Evolutionary conservation across 768 basidiomycete genomes (phyloP), one percentile per base, ranked within the genome.

Genomic region (Serpula lacrymans): DNA sequence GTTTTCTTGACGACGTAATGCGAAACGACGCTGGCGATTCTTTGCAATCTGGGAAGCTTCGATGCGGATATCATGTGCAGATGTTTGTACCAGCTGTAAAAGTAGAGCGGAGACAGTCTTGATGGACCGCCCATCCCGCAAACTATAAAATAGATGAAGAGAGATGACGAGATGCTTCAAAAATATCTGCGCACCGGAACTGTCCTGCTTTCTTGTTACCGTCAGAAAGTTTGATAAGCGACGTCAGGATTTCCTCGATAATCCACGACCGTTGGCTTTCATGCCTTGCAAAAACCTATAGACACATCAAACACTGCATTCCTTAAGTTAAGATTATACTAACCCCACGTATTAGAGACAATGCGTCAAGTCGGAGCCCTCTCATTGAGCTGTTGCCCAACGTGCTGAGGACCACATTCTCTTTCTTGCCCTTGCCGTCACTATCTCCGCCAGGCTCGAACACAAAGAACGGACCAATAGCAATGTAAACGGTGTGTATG

Each of bases 21-120:
- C 80, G 26, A 77, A 65, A 14, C 72, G 72, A 53, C 78, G 78
- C 52, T 82, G 78, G 6, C 84, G 77, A 22, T 69, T 60, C 47
- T 80, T 84, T 23, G 72, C 75, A 25, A 88, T 74, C 45, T 66
- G 72, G 45, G 70, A 70, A 1, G 83, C 84, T 37, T 80, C 75
- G n/a, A 82, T 58, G 13, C 82, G 74, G n/a, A 95, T 81, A 48
- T 91, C 89, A 48, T 90, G 85, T 0, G 90, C 84, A 4, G 91
- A 94, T 0, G 92, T 95, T 57, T 99, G 96, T 2, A 98, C 85
- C n/a, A 99, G 82, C 51, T 98, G 94, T 14, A 99, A 71, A 8
- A 99, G 71, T 5, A 99, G 70, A 0, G 95, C 95, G 2, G 92
- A 94, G 10, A 94, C 86, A 2, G 92, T 96, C 36, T 94, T 82